These are phyloP conservation scores for Saccharomycopsis amapae DNA, from an alignment of 805 yeast species.

Conservation along the genomic window DNA sequence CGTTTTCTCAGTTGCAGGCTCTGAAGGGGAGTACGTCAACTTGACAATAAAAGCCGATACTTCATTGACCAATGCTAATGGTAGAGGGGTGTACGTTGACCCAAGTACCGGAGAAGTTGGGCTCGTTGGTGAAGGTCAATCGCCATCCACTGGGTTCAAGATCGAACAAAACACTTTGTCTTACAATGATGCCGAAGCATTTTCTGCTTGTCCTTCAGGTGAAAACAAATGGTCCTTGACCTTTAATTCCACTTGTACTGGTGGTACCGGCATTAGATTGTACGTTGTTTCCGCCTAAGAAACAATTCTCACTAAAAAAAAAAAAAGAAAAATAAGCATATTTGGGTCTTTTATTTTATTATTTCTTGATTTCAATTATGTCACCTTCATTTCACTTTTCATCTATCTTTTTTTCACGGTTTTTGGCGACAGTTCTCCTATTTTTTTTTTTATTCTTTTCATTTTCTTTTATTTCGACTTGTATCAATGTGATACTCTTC, in stretches of 20 bases:
- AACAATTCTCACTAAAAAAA: too few species aligned
- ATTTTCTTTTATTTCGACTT: too few species aligned
- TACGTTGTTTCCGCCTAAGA: neutral
- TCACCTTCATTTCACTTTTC: too few species aligned
- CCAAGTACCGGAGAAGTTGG: slow-evolving; percentile 1
- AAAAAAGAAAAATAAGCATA: too few species aligned
- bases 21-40: neutral
- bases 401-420: too few species aligned
- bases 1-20: neutral
- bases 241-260: neutral
- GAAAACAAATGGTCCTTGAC: slow-evolving; percentile 5
- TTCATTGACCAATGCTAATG: neutral
- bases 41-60: neutral
- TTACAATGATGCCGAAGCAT: neutral
- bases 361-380: too few species aligned
- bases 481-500: too few species aligned
- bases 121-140: too few species aligned
- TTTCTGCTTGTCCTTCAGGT: slow-evolving; percentile 3
- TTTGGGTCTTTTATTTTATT: too few species aligned
- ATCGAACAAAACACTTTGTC: neutral
- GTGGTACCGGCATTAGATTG: slow-evolving; percentile 3
- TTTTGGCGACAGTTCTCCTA: too few species aligned
- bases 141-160: too few species aligned
- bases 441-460: too few species aligned
- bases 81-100: neutral